phyloP scores from a whole-genome alignment of 2,329 filamentous ascomycete genomes.

The Fusarium redolens region DNA sequence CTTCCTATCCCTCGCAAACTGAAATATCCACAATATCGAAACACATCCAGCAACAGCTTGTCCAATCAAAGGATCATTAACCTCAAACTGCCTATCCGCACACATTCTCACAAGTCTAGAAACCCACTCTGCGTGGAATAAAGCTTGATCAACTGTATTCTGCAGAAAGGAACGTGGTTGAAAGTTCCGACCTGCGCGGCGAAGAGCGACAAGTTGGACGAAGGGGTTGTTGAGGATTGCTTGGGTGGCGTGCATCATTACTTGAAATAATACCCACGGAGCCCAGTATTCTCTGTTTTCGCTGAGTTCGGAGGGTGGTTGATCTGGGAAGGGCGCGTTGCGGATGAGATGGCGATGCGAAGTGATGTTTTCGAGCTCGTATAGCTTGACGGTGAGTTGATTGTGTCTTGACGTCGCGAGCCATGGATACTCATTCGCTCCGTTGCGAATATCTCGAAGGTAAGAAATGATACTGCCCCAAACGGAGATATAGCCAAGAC shows the following conservation, averaged over 20 bases:
- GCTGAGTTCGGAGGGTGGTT: constrained; percentile 8
- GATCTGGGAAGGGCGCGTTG: constrained; percentile 37
- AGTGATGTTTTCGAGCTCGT: constrained; percentile 34
- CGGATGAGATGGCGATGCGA: constrained; percentile 35
- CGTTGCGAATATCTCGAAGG: constrained; percentile 31
- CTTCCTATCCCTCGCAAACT: constrained; percentile 37
- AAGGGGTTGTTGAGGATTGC: constrained; percentile 39
- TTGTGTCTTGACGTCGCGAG: constrained; percentile 29
- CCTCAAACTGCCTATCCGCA: constrained; percentile 27
- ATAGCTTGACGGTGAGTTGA: constrained; percentile 35
- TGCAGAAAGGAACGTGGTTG: constrained; percentile 39
- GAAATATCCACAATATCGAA: constrained; percentile 41
- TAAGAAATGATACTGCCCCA: constrained; percentile 39
- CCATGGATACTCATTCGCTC: constrained; percentile 38
- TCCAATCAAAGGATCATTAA: constrained; percentile 39
- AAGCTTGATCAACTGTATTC: constrained; percentile 41
- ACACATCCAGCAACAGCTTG: constrained; percentile 36
- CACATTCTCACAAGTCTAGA: constrained; percentile 39
- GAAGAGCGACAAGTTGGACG: constrained; percentile 39
- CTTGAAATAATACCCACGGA: constrained; percentile 36
- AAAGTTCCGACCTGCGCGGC: constrained; percentile 22
- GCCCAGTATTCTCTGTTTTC: constrained; percentile 39
- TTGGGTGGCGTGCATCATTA: constrained; percentile 39
- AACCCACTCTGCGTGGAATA: constrained; percentile 41
- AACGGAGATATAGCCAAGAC: constrained; percentile 4